Evolutionary conservation across 768 basidiomycete species (phyloP), one percentile per base, ranked within the genome.

Genomic region (Mycena rebaudengoi): DNA sequence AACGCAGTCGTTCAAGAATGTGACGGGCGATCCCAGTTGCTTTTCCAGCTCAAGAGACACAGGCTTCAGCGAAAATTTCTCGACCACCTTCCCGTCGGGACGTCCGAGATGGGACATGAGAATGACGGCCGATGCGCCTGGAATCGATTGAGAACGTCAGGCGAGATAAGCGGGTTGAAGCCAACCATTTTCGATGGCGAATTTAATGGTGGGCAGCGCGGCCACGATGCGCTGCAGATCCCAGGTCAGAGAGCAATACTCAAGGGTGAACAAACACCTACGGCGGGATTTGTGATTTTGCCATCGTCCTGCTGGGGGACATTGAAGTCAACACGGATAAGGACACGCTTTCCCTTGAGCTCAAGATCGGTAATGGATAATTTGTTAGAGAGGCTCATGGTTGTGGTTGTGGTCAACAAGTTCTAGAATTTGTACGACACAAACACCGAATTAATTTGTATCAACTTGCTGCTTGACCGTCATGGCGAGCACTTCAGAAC

Each of bases 41-140:
- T 85, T 86, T 72, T 91, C 87, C 30, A 98, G 84, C 76, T 96
- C 93, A 60, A 78, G 77, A 44, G 96, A 88, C 67, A 99, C 90
- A 40, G 95, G 94, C 76, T 86, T 90, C 61, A 99, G 88, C 7
- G 95, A 94, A 84, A 94, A 97, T 73, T 98, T 98, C 50, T 84
- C 83, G 73, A 90, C 90, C 57, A 89, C 88, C 71, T 94, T 92
- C 70, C 97, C 97, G 78, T 99, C 95, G 11, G 97, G 97, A 67
- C 97, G 94, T 23, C 97, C 98, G 58, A 99, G 88, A 78, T 99
- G 97, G 73, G 97, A 98, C 96, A 98, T 98, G 74, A 99, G 88
- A 69, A 94, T 86, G 74, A 98, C 91, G 60, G 86, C 84, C 60
- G 88, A 85, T 62, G 96, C 95, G 59, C 88, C 94, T 95, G 69